A percentile compares a stretch with the other conserved stretches of the same genome.
These are phyloP conservation scores for Cercospora beticola DNA, from an alignment of 2,329 filamentous ascomycete species.

Conservation along the genomic window DNA sequence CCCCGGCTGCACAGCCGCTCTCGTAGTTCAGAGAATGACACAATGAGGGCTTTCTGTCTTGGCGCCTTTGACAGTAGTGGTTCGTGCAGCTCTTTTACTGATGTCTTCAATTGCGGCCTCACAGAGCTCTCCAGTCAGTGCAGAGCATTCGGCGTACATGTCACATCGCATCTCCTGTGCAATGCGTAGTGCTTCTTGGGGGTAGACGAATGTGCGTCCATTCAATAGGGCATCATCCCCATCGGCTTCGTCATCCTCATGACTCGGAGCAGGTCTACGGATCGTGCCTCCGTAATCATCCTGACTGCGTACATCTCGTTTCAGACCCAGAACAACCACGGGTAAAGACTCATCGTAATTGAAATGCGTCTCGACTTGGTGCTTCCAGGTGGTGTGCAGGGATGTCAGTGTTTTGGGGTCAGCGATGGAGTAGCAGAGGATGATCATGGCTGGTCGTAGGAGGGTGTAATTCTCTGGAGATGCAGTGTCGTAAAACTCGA, in stretches of 20 bases:
- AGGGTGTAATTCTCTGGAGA: slow-evolving; percentile 59
- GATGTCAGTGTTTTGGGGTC: slow-evolving; percentile 52
- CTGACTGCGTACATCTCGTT: slow-evolving; percentile 56
- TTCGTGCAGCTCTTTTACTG: slow-evolving; percentile 58
- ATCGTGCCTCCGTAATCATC: slow-evolving; percentile 40
- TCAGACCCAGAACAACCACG: slow-evolving; percentile 59
- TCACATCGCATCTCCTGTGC: slow-evolving; percentile 62
- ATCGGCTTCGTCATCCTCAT: slow-evolving; percentile 30
- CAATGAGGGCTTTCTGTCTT: slow-evolving; percentile 28
- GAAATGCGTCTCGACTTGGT: slow-evolving; percentile 52
- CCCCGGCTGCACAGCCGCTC: not conserved
- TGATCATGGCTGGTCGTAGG: slow-evolving; percentile 54
- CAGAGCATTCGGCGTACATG: slow-evolving; percentile 63
- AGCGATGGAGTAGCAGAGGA: slow-evolving; percentile 60
- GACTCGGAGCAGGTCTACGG: slow-evolving; percentile 16
- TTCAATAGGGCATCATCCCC: slow-evolving; percentile 35
- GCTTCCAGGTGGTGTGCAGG: slow-evolving; percentile 48
- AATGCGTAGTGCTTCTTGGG: slow-evolving; percentile 50
- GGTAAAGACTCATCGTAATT: slow-evolving; percentile 54
- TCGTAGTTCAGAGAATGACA: slow-evolving; percentile 24
- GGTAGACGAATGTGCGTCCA: slow-evolving; percentile 49
- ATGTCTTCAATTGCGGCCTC: slow-evolving; percentile 61
- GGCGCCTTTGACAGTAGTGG: slow-evolving; percentile 55
- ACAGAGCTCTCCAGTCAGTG: slow-evolving; percentile 57
- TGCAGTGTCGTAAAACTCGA: slow-evolving; percentile 58